Conservation (phyloP, 1,284 basidiomycete species). For the Vanrija sp. region DNA sequence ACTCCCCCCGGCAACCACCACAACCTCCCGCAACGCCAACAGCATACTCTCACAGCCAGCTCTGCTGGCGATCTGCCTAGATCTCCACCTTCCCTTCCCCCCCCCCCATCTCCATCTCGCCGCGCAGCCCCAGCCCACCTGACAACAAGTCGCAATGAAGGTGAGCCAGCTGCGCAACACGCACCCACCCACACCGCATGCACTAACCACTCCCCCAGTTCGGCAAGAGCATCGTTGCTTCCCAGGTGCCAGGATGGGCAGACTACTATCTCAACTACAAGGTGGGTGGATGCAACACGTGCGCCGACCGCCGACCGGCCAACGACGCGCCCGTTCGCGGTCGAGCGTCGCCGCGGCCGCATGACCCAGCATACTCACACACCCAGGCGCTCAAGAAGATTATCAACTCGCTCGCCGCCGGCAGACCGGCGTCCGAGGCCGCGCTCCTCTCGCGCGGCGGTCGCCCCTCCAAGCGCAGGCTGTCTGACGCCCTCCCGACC, state of each 20-base stretch:
- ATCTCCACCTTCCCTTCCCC: background rate
- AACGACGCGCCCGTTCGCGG: background rate
- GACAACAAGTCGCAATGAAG: constrained; percentile 1
- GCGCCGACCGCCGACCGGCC: background rate
- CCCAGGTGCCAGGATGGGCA: constrained; percentile 97
- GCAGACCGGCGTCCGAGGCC: constrained; percentile 79
- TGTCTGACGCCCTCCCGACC: constrained; percentile 22
- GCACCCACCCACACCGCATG: background rate
- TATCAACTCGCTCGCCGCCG: constrained; percentile 93
- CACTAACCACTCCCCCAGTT: constrained; percentile 59
- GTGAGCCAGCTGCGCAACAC: background rate
- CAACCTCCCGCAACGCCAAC: no score
- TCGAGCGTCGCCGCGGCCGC: background rate
- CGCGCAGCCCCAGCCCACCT: background rate
- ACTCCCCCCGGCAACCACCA: no score
- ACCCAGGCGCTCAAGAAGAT: constrained; percentile 57
- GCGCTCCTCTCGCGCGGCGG: constrained; percentile 79
- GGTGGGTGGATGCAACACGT: constrained; percentile 30
- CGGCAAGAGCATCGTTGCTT: constrained; percentile 94
- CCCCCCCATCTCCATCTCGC: background rate
- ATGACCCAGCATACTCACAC: background rate
- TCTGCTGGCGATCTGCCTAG: no score
- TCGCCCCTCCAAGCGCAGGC: constrained; percentile 59
- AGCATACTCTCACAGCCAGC: no score
- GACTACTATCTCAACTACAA: constrained; percentile 98